phyloP scores from a whole-genome alignment of 2,329 filamentous ascomycete species.

The Colletotrichum brevisporum region DNA sequence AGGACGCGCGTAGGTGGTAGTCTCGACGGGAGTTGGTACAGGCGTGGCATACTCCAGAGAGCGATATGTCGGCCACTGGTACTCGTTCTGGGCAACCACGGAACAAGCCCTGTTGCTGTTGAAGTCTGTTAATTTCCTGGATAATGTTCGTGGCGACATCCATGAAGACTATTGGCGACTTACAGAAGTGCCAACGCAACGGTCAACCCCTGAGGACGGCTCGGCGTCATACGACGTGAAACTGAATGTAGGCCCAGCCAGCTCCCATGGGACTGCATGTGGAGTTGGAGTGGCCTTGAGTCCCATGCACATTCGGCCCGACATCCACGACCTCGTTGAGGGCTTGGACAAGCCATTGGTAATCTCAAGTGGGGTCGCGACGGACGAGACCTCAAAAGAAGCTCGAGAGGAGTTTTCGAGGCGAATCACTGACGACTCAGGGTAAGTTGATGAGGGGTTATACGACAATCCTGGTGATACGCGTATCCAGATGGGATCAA shows the following conservation, averaged over 20 bases:
- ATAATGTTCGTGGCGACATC: background rate
- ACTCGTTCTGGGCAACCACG: background rate
- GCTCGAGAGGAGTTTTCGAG: background rate
- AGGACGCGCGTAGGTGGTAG: background rate
- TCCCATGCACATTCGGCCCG: too few species aligned
- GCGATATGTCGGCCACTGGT: conserved; percentile 15
- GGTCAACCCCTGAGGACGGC: background rate
- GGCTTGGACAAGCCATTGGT: too few species aligned
- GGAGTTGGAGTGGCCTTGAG: too few species aligned
- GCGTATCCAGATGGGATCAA: background rate
- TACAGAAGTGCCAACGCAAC: background rate
- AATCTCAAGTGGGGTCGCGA: too few species aligned
- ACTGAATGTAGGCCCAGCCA: background rate
- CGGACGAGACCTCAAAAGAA: background rate
- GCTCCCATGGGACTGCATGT: too few species aligned
- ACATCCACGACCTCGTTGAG: too few species aligned
- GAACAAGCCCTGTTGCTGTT: background rate
- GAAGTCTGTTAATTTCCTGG: background rate
- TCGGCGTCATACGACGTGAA: background rate
- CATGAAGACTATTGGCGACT: background rate
- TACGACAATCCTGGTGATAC: conserved; percentile 8
- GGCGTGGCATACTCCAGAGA: conserved; percentile 23
- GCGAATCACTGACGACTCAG: background rate
- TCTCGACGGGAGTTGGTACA: background rate
- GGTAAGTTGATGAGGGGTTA: background rate